Percentiles rank a stretch among this genome's conserved stretches.
phyloP scores from a whole-genome alignment of 2,329 filamentous ascomycete genomes.

The Aureobasidium vineae region DNA sequence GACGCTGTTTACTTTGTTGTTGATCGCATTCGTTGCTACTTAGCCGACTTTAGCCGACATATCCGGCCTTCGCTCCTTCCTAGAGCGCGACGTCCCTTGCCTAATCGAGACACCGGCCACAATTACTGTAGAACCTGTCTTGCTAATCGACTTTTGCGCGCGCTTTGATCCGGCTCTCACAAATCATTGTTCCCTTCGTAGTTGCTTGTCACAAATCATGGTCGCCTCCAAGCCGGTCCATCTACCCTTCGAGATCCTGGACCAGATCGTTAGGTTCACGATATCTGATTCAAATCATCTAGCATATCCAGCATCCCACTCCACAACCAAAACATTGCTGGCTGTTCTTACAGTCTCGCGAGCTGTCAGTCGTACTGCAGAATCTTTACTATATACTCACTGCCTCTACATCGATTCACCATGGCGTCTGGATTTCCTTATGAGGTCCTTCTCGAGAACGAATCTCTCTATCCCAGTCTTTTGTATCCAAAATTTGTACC shows the following conservation, averaged over 20 bases:
- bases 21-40: not conserved
- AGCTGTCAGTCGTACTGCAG: not conserved
- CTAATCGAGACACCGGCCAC: not conserved
- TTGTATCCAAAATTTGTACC: not conserved
- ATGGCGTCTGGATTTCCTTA: not conserved
- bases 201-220: no score
- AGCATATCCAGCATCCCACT: slow-evolving; percentile 12
- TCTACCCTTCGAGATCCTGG: slow-evolving; percentile 4
- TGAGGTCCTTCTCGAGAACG: not conserved
- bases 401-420: slow-evolving; percentile 6
- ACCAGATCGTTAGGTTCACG: not conserved
- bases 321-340: not conserved
- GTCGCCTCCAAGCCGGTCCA: no score
- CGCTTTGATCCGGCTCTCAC: not conserved
- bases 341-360: not conserved
- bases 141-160: not conserved
- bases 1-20: no score
- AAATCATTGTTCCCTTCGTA: no score
- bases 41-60: not conserved
- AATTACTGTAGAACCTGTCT: not conserved
- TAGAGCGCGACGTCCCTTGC: not conserved
- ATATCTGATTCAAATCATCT: not conserved
- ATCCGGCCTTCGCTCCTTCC: not conserved
- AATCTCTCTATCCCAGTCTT: not conserved
- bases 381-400: not conserved